Evolutionary conservation across 148 eudicot species (phyloP).

Genomic region (Vaccinium corymbosum): DNA sequence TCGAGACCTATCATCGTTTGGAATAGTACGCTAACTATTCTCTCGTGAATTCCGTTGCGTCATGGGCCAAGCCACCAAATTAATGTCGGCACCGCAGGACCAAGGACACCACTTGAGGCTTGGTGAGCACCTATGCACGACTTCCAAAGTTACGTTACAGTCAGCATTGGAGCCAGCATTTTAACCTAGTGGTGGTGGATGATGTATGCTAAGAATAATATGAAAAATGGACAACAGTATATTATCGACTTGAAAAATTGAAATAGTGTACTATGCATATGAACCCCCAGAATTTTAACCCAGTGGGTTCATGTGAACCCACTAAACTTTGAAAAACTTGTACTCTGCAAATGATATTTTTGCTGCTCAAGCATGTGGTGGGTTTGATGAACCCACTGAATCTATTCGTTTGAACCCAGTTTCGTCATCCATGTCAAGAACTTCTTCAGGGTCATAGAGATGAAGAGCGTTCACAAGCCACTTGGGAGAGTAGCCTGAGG

Average conservation of each 20-base stretch:
- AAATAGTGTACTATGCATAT: not conserved
- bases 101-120: not conserved
- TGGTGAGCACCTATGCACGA: not conserved
- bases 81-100: not conserved
- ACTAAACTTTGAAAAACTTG: not conserved
- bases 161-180: not conserved
- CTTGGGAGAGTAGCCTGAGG: not conserved
- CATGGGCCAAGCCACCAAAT: not conserved
- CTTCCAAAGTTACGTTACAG: not conserved
- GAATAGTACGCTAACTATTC: too few species aligned
- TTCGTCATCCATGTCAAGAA: not conserved
- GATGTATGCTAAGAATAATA: not conserved
- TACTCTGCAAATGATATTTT: not conserved
- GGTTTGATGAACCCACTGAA: not conserved
- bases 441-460: not conserved
- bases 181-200: not conserved
- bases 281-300: too few species aligned
- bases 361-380: not conserved
- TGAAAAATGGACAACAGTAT: not conserved
- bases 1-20: too few species aligned
- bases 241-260: not conserved
- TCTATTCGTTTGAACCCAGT: not conserved
- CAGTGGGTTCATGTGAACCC: too few species aligned
- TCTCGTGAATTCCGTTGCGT: too few species aligned
- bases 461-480: not conserved